phyloP scores from a whole-genome alignment of 805 yeast genomes.

The Hanseniaspora singularis region DNA sequence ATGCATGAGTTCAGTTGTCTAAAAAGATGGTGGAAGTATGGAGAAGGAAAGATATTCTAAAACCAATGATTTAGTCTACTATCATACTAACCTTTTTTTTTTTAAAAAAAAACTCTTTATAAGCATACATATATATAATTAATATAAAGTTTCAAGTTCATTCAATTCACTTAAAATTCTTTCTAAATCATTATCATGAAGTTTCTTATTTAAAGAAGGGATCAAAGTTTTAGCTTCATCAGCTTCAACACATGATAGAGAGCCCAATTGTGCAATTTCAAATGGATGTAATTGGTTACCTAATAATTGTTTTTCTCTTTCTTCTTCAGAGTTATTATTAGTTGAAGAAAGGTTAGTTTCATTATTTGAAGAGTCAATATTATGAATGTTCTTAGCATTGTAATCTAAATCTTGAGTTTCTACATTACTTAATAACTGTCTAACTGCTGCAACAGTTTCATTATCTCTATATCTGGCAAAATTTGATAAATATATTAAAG shows the following conservation, averaged over 20 bases:
- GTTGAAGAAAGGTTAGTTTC: neutral
- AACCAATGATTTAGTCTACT: too few species aligned
- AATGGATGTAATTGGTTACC: conserved; percentile 68
- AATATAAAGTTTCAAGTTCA: conserved; percentile 39
- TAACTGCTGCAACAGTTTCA: conserved; percentile 87
- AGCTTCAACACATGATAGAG: conserved; percentile 87
- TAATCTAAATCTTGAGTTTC: conserved; percentile 12
- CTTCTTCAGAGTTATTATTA: conserved; percentile 2
- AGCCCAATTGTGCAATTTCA: conserved; percentile 80
- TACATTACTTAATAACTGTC: conserved; percentile 61
- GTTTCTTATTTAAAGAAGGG: conserved; percentile 74
- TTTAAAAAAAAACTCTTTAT: neutral
- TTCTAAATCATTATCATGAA: conserved; percentile 76
- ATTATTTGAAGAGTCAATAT: conserved; percentile 5
- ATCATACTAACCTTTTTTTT: too few species aligned
- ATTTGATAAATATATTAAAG: conserved; percentile 70
- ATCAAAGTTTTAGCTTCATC: conserved; percentile 92
- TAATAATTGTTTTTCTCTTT: conserved; percentile 21
- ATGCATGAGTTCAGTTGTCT: conserved; percentile 47
- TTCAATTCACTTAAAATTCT: conserved; percentile 78
- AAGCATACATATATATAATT: conserved; percentile 16
- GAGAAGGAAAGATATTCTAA: conserved; percentile 31
- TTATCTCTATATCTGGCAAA: conserved; percentile 88
- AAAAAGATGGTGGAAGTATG: conserved; percentile 66
- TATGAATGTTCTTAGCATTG: conserved; percentile 35